phyloP scores from a whole-genome alignment of 2,329 filamentous ascomycete species.

The Pseudogymnoascus sp. region DNA sequence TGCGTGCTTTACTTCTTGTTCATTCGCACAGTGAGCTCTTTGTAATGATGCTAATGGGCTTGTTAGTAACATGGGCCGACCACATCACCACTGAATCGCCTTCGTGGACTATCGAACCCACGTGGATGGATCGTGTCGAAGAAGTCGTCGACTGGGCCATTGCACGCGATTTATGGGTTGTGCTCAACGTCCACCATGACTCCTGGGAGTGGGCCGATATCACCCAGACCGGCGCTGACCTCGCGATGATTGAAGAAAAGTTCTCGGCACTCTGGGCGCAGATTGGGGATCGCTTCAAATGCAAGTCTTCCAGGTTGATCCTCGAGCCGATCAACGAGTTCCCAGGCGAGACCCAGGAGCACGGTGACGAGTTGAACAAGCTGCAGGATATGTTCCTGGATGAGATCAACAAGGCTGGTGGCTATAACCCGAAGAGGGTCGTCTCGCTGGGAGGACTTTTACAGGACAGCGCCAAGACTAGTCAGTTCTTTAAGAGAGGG shows the following conservation, averaged over 20 bases:
- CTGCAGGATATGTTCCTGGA: slow-evolving; percentile 48
- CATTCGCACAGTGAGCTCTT: background rate
- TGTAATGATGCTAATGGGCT: background rate
- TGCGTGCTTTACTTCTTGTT: slow-evolving; percentile 17
- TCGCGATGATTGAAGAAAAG: slow-evolving; percentile 45
- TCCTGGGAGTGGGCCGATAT: slow-evolving; percentile 51
- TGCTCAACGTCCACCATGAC: slow-evolving; percentile 53
- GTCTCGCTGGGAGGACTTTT: slow-evolving; percentile 45
- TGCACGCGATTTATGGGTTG: slow-evolving; percentile 40
- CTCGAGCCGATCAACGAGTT: slow-evolving; percentile 55
- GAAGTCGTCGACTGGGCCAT: slow-evolving; percentile 49
- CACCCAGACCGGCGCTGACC: slow-evolving; percentile 36
- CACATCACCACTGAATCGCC: slow-evolving; percentile 45
- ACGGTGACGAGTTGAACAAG: slow-evolving; percentile 44
- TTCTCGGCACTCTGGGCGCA: slow-evolving; percentile 50
- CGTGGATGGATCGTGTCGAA: slow-evolving; percentile 48
- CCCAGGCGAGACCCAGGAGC: slow-evolving; percentile 40
- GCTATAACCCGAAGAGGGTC: slow-evolving; percentile 46
- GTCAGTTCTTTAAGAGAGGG: slow-evolving; percentile 43
- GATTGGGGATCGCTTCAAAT: slow-evolving; percentile 44
- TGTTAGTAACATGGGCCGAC: slow-evolving; percentile 47
- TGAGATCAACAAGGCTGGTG: slow-evolving; percentile 44
- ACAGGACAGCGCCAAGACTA: slow-evolving; percentile 44
- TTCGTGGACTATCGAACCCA: slow-evolving; percentile 43
- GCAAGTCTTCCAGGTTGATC: slow-evolving; percentile 44